Evolutionary conservation across 495 filamentous ascomycete genomes (phyloP), one percentile per base, ranked within the genome.

Genomic region (Hyaloscypha hepaticicola): DNA sequence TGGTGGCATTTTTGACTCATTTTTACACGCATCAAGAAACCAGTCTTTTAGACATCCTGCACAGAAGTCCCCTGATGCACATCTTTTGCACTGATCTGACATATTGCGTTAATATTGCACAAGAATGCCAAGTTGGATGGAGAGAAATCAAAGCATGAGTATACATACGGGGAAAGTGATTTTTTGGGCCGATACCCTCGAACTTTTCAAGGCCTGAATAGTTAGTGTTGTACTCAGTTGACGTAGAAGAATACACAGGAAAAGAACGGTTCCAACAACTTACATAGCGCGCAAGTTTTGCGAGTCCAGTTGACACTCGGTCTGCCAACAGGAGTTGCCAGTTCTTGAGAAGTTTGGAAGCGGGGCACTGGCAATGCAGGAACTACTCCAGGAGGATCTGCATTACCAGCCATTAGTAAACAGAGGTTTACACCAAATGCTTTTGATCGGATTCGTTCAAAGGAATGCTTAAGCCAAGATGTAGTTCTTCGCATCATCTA

Each of bases 1-100:
- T 1, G 67, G 67, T 26, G 73, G 73, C 73, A 75, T 75, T 33
- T 58, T 55, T 0, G 63, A 55, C 55, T 73, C 71, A 48, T 72
- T 61, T 50, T 63, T 69, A 49, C 52, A 64, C 45, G 70, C 73
- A 41, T 67, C 61, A 14, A 72, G 22, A 33, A 75, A 75, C 66
- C 70, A 67, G 12, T 61, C 41, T 41, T 67, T 67, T 6, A 73
- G 27, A 58, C 72, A 74, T 16, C 51, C 45, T 8, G 9, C 27
- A 56, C 73, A 75, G n/a, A 34, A 65, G 25, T 58, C 26, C 8
- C 60, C 48, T 26, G n/a, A 22, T 26, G 53, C 5, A 34, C 64
- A 70, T 64, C 56, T 59, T 5, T 25, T 34, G 60, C 69, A 70
- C 33, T 51, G 59, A 45, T 45, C 38, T 45, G 38, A 19, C 28